Evolutionary conservation across 176 grass and related monocot species (phyloP).

Genomic region (Musa troglodytarum): DNA sequence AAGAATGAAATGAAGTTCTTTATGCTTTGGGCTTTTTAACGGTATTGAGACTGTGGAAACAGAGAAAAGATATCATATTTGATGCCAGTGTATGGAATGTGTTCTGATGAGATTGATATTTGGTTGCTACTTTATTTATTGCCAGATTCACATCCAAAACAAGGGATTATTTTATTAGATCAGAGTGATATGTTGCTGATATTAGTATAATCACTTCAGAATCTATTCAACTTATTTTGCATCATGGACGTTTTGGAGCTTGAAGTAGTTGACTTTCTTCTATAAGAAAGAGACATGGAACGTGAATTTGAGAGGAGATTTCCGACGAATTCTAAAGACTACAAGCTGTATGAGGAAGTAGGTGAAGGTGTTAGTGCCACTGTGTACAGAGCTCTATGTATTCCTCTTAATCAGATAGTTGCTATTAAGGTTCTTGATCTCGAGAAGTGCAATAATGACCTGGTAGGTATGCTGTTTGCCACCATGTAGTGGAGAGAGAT

Average conservation of each 20-base stretch:
- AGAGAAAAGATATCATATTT: no score
- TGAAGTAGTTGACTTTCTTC: conserved; percentile 25
- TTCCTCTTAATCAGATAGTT: conserved; percentile 73
- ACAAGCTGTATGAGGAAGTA: conserved; percentile 79
- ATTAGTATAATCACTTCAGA: not conserved
- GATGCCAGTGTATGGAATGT: no score
- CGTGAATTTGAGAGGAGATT: conserved; percentile 44
- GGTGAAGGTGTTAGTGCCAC: no score
- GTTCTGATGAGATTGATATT: no score
- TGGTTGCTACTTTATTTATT: no score
- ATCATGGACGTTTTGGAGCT: conserved; percentile 10
- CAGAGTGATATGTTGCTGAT: not conserved
- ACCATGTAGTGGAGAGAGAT: no score
- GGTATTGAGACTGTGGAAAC: no score
- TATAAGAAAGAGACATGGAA: conserved; percentile 26
- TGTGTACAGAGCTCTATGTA: conserved; percentile 70
- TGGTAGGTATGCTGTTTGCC: conserved; percentile 41
- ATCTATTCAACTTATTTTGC: conserved; percentile 24
- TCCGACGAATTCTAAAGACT: conserved; percentile 46
- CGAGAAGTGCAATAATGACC: conserved; percentile 89
- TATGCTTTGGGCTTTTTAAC: not conserved
- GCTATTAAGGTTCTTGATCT: conserved; percentile 96
- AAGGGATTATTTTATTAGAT: not conserved
- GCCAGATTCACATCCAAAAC: not conserved
- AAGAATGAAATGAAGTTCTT: not conserved